Evolutionary conservation across 495 filamentous ascomycete species (phyloP), one percentile per base, ranked within the genome.

Genomic region (Margaritispora aquatica): DNA sequence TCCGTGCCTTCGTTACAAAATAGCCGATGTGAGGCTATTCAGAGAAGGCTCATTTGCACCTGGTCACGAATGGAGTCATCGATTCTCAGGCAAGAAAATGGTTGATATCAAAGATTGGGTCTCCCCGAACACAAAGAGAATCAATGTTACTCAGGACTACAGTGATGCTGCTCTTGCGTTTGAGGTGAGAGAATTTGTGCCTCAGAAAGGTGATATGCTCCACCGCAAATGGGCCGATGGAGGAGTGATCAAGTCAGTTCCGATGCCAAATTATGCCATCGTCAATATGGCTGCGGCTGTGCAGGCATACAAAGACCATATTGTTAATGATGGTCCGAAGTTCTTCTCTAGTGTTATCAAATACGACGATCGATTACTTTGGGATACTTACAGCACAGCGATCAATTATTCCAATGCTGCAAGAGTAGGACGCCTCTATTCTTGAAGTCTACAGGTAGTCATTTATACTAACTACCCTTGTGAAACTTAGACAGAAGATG

Each of bases 81-180:
- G 78, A 34, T 81, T 77, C 77, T 68, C 69, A 48, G 75, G 76
- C 58, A 74, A 69, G 61, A 74, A 76, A 46, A 64, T 75, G 31
- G 75, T 76, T 29, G 75, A 78, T 46, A 80, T 80, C 36, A 71
- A 66, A n/a, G 72, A 70, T 51, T 81, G 78, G 78, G 75, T 69
- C 22, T 72, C 74, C 2, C 17, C 60, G 13, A 70, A 76, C 23
- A 70, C 67, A 26, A 73, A 63, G 53, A 70, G 26, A 7, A 77
- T 81, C 38, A 65, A 66, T 20, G 75, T 81, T 48, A 75, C 75
- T 0, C 76, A 78, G 48, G 74, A 75, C 26, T 78, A 75, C 59
- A 77, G 77, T 3, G 68, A 71, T 17, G 57, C 63, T 53, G 63
- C 65, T 11, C 63, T 81, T 22, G 63, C 69, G 59, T 67, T 81